Evolutionary conservation across 2,329 filamentous ascomycete genomes (phyloP).

Genomic region (Ascochyta rabiei): DNA sequence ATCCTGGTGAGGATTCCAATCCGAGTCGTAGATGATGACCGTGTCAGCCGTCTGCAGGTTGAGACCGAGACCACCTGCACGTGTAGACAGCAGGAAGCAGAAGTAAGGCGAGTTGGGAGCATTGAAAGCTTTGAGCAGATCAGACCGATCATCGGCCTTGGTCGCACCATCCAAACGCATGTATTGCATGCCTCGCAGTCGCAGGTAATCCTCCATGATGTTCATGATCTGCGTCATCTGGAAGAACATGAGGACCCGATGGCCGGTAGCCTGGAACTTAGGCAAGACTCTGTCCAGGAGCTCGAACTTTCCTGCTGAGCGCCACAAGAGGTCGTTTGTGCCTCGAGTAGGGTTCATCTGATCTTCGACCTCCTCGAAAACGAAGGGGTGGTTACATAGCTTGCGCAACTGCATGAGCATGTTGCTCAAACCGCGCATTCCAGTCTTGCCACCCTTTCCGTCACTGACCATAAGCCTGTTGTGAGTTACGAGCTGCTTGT

Average conservation of each 20-base stretch:
- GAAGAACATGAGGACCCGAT: constrained; percentile 99
- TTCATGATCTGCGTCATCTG: constrained; percentile 99
- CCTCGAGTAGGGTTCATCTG: constrained; percentile 91
- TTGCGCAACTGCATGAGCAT: constrained; percentile 99
- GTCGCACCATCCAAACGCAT: constrained; percentile 95
- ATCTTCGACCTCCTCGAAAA: constrained; percentile 97
- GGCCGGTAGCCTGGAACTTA: constrained; percentile 88
- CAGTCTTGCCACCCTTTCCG: constrained; percentile 92
- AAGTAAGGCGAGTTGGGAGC: constrained; percentile 90
- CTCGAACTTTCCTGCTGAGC: constrained; percentile 96
- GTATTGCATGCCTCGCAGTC: constrained; percentile 81
- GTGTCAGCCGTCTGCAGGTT: constrained; percentile 98
- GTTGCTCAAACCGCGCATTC: constrained; percentile 93
- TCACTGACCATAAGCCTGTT: constrained; percentile 95
- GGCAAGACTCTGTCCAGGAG: constrained; percentile 89
- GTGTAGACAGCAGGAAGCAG: constrained; percentile 97
- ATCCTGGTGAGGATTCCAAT: constrained; percentile 99
- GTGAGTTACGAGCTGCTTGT: constrained; percentile 96
- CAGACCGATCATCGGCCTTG: constrained; percentile 95
- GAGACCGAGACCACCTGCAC: constrained; percentile 95
- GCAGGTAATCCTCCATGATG: constrained; percentile 98
- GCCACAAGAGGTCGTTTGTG: constrained; percentile 94
- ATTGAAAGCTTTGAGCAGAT: constrained; percentile 88
- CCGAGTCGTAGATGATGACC: constrained; percentile 99
- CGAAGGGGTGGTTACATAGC: constrained; percentile 98